Evolutionary conservation across 352 stramenopile species (phyloP).

Genomic region (Phytophthora syringae): DNA sequence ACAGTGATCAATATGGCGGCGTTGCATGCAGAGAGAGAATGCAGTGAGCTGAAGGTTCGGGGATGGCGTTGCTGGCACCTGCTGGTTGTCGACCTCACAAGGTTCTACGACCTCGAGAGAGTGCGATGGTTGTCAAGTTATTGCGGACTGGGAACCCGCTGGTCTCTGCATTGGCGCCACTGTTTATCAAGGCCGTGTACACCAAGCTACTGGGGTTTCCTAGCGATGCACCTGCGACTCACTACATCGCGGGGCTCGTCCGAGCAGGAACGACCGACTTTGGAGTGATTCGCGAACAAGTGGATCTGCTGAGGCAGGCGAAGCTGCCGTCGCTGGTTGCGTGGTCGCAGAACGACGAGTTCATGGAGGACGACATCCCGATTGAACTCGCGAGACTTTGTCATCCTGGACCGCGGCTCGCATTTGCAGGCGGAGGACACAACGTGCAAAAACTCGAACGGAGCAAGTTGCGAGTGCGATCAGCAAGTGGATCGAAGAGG

Average conservation of each 20-base stretch:
- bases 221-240: conserved; percentile 24
- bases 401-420: conserved; percentile 41
- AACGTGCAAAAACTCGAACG: conserved; percentile 70
- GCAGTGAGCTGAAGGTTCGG: conserved; percentile 13
- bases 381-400: conserved; percentile 40
- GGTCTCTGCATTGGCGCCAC: conserved; percentile 11
- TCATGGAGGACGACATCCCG: conserved; percentile 53
- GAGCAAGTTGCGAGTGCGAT: conserved; percentile 35
- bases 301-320: conserved; percentile 15
- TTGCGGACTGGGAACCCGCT: conserved; percentile 30
- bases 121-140: conserved; percentile 36
- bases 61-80: conserved; percentile 48
- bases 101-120: conserved; percentile 43
- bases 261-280: conserved; percentile 58
- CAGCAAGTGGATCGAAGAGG: conserved; percentile 28
- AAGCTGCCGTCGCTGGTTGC: conserved; percentile 46
- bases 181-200: conserved; percentile 46
- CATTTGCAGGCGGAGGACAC: conserved; percentile 50
- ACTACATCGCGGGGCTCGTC: conserved; percentile 50
- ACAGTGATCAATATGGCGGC: conserved; percentile 57
- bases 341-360: conserved; percentile 55
- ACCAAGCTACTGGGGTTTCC: conserved; percentile 45
- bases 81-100: conserved; percentile 53
- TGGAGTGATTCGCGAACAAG: conserved; percentile 37
- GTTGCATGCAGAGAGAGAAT: conserved; percentile 22